phyloP scores from a whole-genome alignment of 768 basidiomycete genomes.

The Termitomyces sp. region DNA sequence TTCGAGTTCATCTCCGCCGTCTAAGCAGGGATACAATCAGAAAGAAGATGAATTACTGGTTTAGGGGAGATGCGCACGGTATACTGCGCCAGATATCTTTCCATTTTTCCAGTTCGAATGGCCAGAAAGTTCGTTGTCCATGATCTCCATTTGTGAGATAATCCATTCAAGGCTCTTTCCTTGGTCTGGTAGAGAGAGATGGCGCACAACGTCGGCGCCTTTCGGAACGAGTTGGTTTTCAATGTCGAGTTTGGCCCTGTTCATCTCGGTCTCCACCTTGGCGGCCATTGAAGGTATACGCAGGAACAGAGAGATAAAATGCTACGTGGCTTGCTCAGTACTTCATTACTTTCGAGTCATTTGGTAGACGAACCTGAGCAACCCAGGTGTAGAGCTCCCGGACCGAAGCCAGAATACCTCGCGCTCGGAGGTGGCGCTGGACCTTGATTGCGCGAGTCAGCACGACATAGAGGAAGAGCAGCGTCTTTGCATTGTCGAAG shows the following conservation, averaged over 20 bases:
- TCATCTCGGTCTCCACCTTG: conserved; percentile 62
- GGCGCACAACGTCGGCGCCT: conserved; percentile 55
- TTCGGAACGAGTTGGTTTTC: conserved; percentile 65
- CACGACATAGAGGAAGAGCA: conserved; percentile 56
- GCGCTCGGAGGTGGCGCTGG: conserved; percentile 59
- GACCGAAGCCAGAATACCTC: conserved; percentile 46
- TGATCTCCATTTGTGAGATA: conserved; percentile 68
- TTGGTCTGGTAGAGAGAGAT: conserved; percentile 59
- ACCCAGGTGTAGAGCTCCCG: conserved; percentile 51
- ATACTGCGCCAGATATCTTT: conserved; percentile 81
- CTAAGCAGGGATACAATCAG: conserved; percentile 27
- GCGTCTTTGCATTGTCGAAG: conserved; percentile 48
- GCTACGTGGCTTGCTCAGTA: conserved; percentile 28
- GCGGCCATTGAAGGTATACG: conserved; percentile 54
- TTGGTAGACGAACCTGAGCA: conserved; percentile 37
- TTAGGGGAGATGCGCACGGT: conserved; percentile 48
- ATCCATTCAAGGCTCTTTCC: conserved; percentile 74
- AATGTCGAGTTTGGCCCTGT: conserved; percentile 57
- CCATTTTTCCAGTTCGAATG: conserved; percentile 59
- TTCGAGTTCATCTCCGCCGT: conserved; percentile 79
- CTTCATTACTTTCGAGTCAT: not conserved
- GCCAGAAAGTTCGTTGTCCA: conserved; percentile 55
- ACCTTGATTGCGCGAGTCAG: conserved; percentile 45
- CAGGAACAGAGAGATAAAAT: conserved; percentile 50
- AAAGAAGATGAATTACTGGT: not conserved